phyloP scores from a whole-genome alignment of 192 early-diverging fungal species.

The Podochytrium sp. region DNA sequence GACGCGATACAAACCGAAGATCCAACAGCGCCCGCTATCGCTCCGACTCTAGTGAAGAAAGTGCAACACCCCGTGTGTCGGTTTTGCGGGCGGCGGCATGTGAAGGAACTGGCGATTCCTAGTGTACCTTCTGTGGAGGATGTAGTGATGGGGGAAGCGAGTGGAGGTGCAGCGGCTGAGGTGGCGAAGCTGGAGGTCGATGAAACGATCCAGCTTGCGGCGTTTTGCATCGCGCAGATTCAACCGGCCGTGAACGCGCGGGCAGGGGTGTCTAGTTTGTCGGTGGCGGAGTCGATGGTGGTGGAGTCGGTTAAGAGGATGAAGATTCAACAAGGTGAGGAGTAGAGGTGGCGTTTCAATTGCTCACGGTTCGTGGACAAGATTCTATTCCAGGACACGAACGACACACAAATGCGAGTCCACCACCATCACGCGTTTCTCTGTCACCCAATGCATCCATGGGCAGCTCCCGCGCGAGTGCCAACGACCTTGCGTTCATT shows the following conservation, averaged over 20 bases:
- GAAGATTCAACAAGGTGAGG: too few species aligned
- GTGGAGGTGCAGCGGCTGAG: background rate
- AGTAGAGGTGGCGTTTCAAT: too few species aligned
- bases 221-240: background rate
- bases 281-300: background rate
- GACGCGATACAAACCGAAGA: too few species aligned
- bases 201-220: background rate
- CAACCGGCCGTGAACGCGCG: background rate
- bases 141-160: background rate
- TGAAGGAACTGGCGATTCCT: background rate
- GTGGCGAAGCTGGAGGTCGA: background rate
- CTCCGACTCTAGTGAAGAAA: too few species aligned
- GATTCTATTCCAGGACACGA: too few species aligned
- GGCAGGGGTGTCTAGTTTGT: background rate
- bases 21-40: too few species aligned
- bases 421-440: background rate
- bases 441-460: background rate
- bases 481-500: slow-evolving; percentile 14
- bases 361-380: too few species aligned
- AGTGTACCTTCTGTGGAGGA: background rate
- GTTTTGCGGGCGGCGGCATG: background rate
- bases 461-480: background rate
- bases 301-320: slow-evolving; percentile 1
- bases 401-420: background rate
- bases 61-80: background rate